Evolutionary conservation across 495 filamentous ascomycete species (phyloP), one percentile per base, ranked within the genome.

Genomic region (Neurospora sublineolata): DNA sequence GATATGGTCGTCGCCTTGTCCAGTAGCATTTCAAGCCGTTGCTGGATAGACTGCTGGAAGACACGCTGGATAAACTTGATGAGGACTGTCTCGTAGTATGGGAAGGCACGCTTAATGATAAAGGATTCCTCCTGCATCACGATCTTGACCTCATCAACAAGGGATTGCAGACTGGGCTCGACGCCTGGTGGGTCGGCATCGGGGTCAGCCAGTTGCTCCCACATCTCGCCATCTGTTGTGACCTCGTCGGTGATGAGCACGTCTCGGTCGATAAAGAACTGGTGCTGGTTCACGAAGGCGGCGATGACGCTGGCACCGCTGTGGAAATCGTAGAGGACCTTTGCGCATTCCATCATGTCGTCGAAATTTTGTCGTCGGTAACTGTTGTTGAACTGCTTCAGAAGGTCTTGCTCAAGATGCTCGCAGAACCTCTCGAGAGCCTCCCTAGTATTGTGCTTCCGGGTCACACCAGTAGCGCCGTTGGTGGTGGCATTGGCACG

Each of bases 21-120:
- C 58, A 99, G 84, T 10, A 99, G 94, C 91, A 97, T 93, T 75
- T 99, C 96, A 14, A 99, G 85, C 3, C 94, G 85, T 80, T 98
- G 95, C 78, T 98, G 96, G 73, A 99, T 91, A 3, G 94, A 97
- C 79, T 99, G 96, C 78, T 99, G 94, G 78, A 98, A 99, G 7
- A 99, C 90, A 39, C 96, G 87, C 80, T 98, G 96, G 37, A 98
- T 82, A 74, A 99, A 99, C 72, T 92, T 93, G 42, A 89, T 87
- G 60, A 99, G 82, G 6, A 99, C 96, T 70, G 94, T 92, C 67
- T 99, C 96, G 75, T 97, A 92, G 80, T 93, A 98, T 2, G 96
- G 94, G 77, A 99, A 99, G 5, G 94, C 96, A 37, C 93, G 87
- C 77, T 93, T 94, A 75, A 99, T 97, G 77, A 97, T 97, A 73